A percentile compares a stretch with the other conserved stretches of the same genome.
phyloP scores from a whole-genome alignment of 495 filamentous ascomycete genomes.

The Penicillium arizonense region DNA sequence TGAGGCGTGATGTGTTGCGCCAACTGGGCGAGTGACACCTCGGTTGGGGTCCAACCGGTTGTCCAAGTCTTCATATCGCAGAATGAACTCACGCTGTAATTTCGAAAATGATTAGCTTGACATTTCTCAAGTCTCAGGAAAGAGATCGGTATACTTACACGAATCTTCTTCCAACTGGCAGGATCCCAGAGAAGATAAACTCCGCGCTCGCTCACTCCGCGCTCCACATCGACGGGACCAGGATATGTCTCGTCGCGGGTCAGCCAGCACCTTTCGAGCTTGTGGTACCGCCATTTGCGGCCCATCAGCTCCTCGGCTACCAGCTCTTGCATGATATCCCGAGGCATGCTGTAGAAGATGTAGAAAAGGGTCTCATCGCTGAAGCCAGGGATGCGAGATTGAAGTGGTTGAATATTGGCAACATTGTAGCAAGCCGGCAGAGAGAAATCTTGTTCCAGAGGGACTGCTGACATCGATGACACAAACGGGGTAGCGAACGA shows the following conservation, averaged over 20 bases:
- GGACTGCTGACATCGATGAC: conserved; percentile 60
- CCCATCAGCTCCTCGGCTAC: conserved; percentile 77
- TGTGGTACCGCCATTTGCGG: conserved; percentile 93
- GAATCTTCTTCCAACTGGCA: conserved; percentile 76
- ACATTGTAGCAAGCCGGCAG: conserved; percentile 86
- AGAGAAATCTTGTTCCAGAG: conserved; percentile 72
- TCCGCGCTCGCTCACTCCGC: conserved; percentile 72
- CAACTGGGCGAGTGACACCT: conserved; percentile 30
- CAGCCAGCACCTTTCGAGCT: conserved; percentile 83
- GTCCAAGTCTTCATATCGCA: conserved; percentile 78
- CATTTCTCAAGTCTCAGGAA: background rate
- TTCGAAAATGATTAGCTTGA: background rate
- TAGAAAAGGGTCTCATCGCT: conserved; percentile 90
- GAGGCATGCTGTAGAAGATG: conserved; percentile 90
- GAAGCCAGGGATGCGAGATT: conserved; percentile 76
- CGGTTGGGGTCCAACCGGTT: conserved; percentile 47
- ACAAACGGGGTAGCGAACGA: conserved; percentile 71
- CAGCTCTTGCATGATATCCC: conserved; percentile 80
- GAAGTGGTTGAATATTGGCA: conserved; percentile 77
- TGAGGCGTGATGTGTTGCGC: conserved; percentile 42
- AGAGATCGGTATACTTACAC: conserved; percentile 49
- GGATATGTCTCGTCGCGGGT: conserved; percentile 78
- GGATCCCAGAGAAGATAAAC: conserved; percentile 90
- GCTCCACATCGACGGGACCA: conserved; percentile 58
- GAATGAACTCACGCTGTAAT: conserved; percentile 68